Conservation (phyloP, 2,329 filamentous ascomycete genomes). For the Hirsutella minnesotensis region DNA sequence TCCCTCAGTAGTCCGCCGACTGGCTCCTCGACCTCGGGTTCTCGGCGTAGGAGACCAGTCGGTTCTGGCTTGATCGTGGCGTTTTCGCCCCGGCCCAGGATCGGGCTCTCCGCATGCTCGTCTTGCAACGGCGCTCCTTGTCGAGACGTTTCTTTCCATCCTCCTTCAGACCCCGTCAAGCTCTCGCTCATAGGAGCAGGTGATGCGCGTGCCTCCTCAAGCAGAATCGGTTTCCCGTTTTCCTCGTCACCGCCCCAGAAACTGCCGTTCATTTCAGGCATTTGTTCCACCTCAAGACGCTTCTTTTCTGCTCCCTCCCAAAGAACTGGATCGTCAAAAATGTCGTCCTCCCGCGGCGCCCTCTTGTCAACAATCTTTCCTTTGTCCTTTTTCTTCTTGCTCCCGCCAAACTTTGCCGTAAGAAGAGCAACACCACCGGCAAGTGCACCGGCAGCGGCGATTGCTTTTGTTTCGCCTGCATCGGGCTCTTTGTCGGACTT, state of each 20-base stretch:
- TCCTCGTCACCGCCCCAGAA: conserved; percentile 16
- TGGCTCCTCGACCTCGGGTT: conserved; percentile 17
- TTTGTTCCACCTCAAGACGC: conserved; percentile 12
- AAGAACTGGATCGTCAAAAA: conserved; percentile 31
- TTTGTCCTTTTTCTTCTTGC: conserved; percentile 12
- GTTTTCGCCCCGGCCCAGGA: conserved; percentile 19
- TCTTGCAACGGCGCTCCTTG: conserved; percentile 13
- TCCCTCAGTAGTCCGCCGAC: conserved; percentile 19
- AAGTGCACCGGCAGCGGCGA: conserved; percentile 7
- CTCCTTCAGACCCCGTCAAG: conserved; percentile 10
- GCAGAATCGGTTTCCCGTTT: neutral
- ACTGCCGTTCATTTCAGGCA: conserved; percentile 8
- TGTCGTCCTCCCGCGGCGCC: conserved; percentile 25
- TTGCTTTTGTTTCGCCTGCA: conserved; percentile 12
- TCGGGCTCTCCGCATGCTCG: conserved; percentile 24
- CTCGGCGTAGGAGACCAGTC: conserved; percentile 17
- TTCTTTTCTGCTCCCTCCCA: conserved; percentile 32
- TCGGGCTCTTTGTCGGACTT: neutral
- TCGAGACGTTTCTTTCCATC: conserved; percentile 12
- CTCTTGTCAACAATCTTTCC: conserved; percentile 27
- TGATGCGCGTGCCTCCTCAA: conserved; percentile 5
- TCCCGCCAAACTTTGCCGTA: conserved; percentile 21
- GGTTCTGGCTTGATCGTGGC: conserved; percentile 8
- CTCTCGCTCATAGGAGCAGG: conserved; percentile 8
- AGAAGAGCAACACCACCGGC: conserved; percentile 21